Evolutionary conservation across 805 yeast genomes (phyloP), one percentile per base, ranked within the genome.

Genomic region (Wickerhamomyces ciferrii): DNA sequence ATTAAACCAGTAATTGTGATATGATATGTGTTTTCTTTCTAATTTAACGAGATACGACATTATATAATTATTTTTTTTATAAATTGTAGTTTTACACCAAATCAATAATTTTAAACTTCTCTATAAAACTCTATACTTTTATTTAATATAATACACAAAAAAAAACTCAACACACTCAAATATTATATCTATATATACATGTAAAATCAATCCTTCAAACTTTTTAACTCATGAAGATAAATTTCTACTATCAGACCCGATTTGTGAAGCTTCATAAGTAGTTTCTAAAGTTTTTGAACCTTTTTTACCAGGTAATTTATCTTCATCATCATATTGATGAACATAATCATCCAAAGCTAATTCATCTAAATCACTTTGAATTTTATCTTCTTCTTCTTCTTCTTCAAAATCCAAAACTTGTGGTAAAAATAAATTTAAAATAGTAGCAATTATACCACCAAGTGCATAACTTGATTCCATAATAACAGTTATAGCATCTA

Each of bases 381-480:
- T 39, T 25, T 45, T 17, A 27, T 50, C 52, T 21, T 45, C 31
- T 21, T 51, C 55, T 19, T 51, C 58, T 4, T 49, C 55, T 29
- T 60, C 64, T 19, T 61, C 67, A 40, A 76, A 79, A 52, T 74
- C 81, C 44, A 67, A 55, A 17, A 79, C 78, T 54, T 79, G 83
- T 18, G 87, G 87, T 46, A 84, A 65, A n/a, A 79, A 37, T 50
- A 82, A 64, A 65, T 85, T 84, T 46, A 83, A 67, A 37, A 84
- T 62, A 11, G 84, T 72, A 1, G 82, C 87, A 34, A 82, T 59
- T 50, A 85, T 68, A 14, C 89, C 92, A 39, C 84, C 75, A 25
- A 84, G 68, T 19, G 91, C 87, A 58, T 80, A 84, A 15, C 88
- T 84, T 5, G 88, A 81, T 60, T 83, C 86, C 79, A 83, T 76